Evolutionary conservation across 2,329 filamentous ascomycete species (phyloP), one percentile per base, ranked within the genome.

Genomic region (Botrytis byssoidea): DNA sequence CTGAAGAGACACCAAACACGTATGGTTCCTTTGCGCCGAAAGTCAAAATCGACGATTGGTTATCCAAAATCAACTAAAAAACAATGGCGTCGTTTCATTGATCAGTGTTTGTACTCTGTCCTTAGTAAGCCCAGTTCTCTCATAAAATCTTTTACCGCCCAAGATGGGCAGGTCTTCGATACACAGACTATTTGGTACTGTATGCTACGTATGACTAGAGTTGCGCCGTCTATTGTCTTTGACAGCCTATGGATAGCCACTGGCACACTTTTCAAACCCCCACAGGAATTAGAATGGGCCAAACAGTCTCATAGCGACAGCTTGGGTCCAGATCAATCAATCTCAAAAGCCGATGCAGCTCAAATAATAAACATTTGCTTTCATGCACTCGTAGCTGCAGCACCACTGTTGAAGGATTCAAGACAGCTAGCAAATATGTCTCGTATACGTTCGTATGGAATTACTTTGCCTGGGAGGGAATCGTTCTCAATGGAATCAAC

Each of bases 191-290:
- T 90, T 1, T 91, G 87, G 88, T 90, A 89, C 78, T 88, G 87
- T 77, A 89, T 90, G 85, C 81, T 90, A 72, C 86, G 87, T 73
- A 82, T 91, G 80, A 89, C 87, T 8, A 84, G 88, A 67, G 85
- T 86, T 60, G 85, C 86, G 25, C 88, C 89, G 7, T 88, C 83
- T 65, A 79, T 91, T 32, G 88, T 91, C 3, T 87, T 91, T 70
- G 87, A 91, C 78, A 90, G 88, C 77, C 83, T 92, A 8, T 92
- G 90, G 90, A 83, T 88, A 76, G 88, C 88, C 9, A 84, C 89
- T 1, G 86, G 85, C 12, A 85, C 85, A 65, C 82, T 92, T 7
- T 92, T 91, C 77, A 82, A 84, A n/a, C 85, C 88, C 2, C 88
- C 89, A 1, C 73, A 77, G 60, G 74, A 76, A 55, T 61, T 81